Evolutionary conservation across 2,329 filamentous ascomycete species (phyloP), one percentile per base, ranked within the genome.

Genomic region (Rutstroemia sydowiana): DNA sequence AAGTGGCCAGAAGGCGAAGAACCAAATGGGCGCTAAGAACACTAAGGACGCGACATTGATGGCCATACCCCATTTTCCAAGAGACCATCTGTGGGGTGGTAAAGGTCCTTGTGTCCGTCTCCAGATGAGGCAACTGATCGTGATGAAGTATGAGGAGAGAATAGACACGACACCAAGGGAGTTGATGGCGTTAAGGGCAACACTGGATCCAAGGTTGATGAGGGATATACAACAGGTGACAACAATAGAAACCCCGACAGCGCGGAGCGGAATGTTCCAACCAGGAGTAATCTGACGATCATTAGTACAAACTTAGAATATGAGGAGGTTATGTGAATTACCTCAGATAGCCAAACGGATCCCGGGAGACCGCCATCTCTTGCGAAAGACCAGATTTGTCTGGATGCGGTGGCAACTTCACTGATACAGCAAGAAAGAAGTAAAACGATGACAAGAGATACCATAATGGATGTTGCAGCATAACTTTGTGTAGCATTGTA

Each of bases 161-260:
- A 78, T 67, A 1, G 73, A 70, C 30, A 68, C 71, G 41, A 75
- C 68, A 32, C 72, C 71, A 16, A 79, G 67, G 2, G 74, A 76
- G 14, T 73, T 70, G 51, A 78, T 71, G 48, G 73, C 74, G 57
- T 77, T 75, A 61, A 78, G 75, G 5, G 75, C 76, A 3, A 70
- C 70, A 1, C 68, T 61, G 6, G 71, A 76, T 26, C 73, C 75
- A 53, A 78, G 71, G 61, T 74, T 76, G 66, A 77, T 77, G 51
- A 48, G 42, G 4, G 54, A 43, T 20, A 58, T 48, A 9, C 53
- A n/a, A 3, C 37, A 44, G 11, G 48, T 52, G 28, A 54, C 55
- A 4, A 52, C 52, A 26, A 51, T 44, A 13, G 58, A 59, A 2
- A 57, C 51, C 14, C 21, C 49, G 30, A 59, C 54, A 8, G 55